A percentile compares a stretch with the other conserved stretches of the same genome.
phyloP scores from a whole-genome alignment of 1,139 yeast species.

The Nakaseomyces glabratus region DNA sequence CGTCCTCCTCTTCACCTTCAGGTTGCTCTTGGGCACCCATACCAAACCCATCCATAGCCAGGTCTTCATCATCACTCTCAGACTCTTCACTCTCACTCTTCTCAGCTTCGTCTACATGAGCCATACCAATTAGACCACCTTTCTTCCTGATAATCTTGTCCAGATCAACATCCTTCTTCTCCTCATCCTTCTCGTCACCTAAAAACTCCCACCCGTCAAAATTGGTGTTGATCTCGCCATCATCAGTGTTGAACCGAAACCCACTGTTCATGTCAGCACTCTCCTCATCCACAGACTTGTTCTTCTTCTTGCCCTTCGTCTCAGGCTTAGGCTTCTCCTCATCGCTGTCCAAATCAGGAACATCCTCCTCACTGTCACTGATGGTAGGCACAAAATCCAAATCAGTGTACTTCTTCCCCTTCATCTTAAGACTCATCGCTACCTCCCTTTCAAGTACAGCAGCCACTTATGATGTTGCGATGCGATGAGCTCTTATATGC shows the following conservation, averaged over 20 bases:
- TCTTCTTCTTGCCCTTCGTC: slow-evolving; percentile 29
- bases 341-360: slow-evolving; percentile 48
- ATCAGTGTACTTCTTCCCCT: slow-evolving; percentile 13
- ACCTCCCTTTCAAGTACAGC: too few relatives aligned
- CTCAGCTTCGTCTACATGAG: slow-evolving; percentile 37
- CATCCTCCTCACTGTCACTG: slow-evolving; percentile 58
- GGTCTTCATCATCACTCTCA: slow-evolving; percentile 40
- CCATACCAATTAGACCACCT: slow-evolving; percentile 59
- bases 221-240: slow-evolving; percentile 33
- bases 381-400: slow-evolving; percentile 60
- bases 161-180: slow-evolving; percentile 64
- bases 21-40: slow-evolving; percentile 48
- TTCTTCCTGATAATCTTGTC: slow-evolving; percentile 77
- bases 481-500: too few relatives aligned
- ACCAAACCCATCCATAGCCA: slow-evolving; percentile 67
- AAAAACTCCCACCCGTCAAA: slow-evolving; percentile 82
- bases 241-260: slow-evolving; percentile 59
- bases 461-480: too few relatives aligned
- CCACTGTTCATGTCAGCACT: slow-evolving; percentile 59
- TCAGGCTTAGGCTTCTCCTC: slow-evolving; percentile 33
- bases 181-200: slow-evolving; percentile 36
- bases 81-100: slow-evolving; percentile 32
- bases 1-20: slow-evolving; percentile 27
- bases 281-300: slow-evolving; percentile 33
- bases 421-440: too few relatives aligned